Base-by-base conservation (phyloP, 441 rosid species). In the Erodium trifolium region DNA sequence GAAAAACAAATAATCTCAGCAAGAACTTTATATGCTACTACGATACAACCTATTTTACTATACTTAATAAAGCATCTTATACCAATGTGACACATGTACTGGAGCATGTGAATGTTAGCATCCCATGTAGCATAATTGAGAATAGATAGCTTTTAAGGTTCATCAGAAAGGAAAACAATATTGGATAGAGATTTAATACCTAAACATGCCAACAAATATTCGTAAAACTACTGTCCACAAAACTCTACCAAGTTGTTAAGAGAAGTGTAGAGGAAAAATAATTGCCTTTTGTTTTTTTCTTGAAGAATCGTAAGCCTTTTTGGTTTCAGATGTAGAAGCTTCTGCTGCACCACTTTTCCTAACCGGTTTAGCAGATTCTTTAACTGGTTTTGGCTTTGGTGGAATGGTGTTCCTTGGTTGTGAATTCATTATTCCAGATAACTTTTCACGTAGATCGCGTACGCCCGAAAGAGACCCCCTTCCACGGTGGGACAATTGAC, bases 391-490 rank as follows among this genome's bases (percentile, higher is more conserved):
- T 55, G 90, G 66, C 59, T 55, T 75, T 41, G 65, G 82, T 3
- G 78, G 88, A 78, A 87, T 94, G 63, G 70, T 72, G 81, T 86
- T 87, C 51, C 71, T 45, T 0, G 85, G 88, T 66, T 81, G 96
- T 37, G 74, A 23, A 82, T 73, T 84, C 84, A 83, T 82, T 37
- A 87, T 86, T 59, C 99, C 98, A 66, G 98, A 90, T 57, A 95
- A 86, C 83, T 88, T 87, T 72, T 95, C 99, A 27, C 99, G 89
- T 70, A 95, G 79, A 82, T 95, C 98, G 71, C 84, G 75, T 51
- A 79, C 71, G 11, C 93, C 88, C 31, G 88, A 79, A 76, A 68
- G 72, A 68, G 87, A 69, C 6, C 87, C 88, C 72, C 78, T 84
- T 70, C 81, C 83, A 70, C 81, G 78, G 71, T 84, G 87, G 49